Evolutionary conservation across 106 monocot species (phyloP), one percentile per base, ranked within the genome.

Genomic region (Phalaenopsis aphrodite): DNA sequence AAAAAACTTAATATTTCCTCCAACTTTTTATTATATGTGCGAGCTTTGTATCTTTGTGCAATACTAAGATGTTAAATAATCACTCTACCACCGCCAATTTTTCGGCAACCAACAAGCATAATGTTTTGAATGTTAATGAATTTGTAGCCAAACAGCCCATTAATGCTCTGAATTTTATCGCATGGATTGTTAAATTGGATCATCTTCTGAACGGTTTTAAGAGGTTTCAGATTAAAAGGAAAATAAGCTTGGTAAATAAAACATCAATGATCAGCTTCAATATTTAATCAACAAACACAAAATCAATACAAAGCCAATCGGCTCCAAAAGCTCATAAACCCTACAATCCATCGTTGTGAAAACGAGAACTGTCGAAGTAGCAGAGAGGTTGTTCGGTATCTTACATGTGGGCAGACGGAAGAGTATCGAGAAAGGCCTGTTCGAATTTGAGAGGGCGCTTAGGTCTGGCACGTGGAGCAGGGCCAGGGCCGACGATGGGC

Each of bases 361-460:
- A 74, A 18, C 9, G 73, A 74, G 19, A 81, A 41, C 2, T 10
- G 24, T 17, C 4, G 9, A 43, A 17, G 30, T 36, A 45, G 1
- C 17, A 46, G 11, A 65, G 36, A 15, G 9, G 9, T 19, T 2
- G 4, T 42, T 45, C 19, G 17, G 21, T 48, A 10, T 4, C 71
- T 81, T 82, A 96, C 97, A 98, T 98, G 82, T 93, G 88, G 58
- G 98, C 94, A 71, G 81, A 94, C 8, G 98, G 98, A 30, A 99
- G 98, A 46, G 88, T 72, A 68, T 93, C 93, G 76, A 99, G 98
- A 86, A 84, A 99, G 75, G 94, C 91, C 45, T 91, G 94, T 83
- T 99, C 98, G 88, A 94, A 95, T 84, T 95, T 94, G 78, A 99
- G 94, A 37, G 98, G 93, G 43, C 98, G 94, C 85, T 99, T 99